Conservation (phyloP, 352 stramenopile genomes). For the Phytophthora pini region DNA sequence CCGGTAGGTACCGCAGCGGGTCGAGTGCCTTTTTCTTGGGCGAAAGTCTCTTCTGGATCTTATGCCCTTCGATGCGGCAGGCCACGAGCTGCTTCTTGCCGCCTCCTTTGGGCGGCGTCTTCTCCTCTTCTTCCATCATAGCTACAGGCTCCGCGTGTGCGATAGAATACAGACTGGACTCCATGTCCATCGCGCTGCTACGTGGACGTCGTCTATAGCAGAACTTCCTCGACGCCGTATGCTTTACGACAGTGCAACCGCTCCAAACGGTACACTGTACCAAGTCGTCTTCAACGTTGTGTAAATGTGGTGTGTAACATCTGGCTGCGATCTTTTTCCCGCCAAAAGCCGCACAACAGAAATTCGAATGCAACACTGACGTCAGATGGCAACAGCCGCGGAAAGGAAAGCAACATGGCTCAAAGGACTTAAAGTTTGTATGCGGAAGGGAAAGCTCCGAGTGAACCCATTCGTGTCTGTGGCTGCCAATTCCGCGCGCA, state of each 20-base stretch:
- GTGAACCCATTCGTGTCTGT: slow-evolving; percentile 11
- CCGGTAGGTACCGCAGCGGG: slow-evolving; percentile 70
- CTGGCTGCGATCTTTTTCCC: slow-evolving; percentile 24
- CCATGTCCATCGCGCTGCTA: slow-evolving; percentile 11
- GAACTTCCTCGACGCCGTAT: slow-evolving; percentile 7
- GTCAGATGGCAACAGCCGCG: slow-evolving; percentile 15
- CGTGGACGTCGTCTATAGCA: background rate
- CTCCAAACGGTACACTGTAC: background rate
- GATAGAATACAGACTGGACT: background rate
- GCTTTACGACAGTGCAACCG: slow-evolving; percentile 8
- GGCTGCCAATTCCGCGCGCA: background rate
- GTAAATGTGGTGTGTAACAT: slow-evolving; percentile 15
- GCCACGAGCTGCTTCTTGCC: slow-evolving; percentile 37
- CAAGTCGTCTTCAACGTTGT: background rate
- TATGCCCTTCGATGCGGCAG: slow-evolving; percentile 65
- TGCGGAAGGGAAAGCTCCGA: slow-evolving; percentile 2
- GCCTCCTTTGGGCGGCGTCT: slow-evolving; percentile 9
- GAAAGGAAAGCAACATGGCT: slow-evolving; percentile 20
- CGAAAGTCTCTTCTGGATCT: slow-evolving; percentile 69
- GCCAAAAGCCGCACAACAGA: slow-evolving; percentile 23
- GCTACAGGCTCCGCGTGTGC: background rate
- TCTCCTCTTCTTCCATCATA: slow-evolving; percentile 23
- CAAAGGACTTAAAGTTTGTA: slow-evolving; percentile 30
- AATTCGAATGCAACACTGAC: slow-evolving; percentile 30
- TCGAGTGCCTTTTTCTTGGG: slow-evolving; percentile 78